Conservation (phyloP, 768 basidiomycete species). For the Pisolithus tinctorius region DNA sequence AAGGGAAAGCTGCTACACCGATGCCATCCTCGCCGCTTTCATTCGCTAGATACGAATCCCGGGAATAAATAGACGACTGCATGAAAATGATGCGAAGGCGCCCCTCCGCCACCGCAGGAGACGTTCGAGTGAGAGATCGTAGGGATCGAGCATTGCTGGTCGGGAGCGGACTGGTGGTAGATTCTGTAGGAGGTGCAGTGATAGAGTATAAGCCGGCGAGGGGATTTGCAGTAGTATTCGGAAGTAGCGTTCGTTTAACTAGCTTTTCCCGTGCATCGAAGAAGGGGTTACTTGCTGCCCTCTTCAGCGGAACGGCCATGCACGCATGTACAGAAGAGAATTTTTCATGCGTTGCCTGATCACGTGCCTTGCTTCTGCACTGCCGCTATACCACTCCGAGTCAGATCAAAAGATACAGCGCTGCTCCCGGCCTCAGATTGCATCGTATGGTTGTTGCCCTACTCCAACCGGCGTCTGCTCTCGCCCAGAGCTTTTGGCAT, state of each 20-base stretch:
- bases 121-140: conserved; percentile 51
- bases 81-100: conserved; percentile 54
- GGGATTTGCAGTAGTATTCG: conserved; percentile 18
- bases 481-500: conserved; percentile 19
- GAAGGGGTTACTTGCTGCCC: conserved; percentile 22
- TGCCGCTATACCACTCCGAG: not conserved
- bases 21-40: conserved; percentile 22
- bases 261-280: conserved; percentile 36
- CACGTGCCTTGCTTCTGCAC: too few relatives aligned
- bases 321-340: not conserved
- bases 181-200: conserved; percentile 23
- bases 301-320: conserved; percentile 8
- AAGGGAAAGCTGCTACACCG: conserved; percentile 24
- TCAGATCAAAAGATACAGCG: not conserved
- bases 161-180: conserved; percentile 18
- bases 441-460: conserved; percentile 4
- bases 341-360: too few relatives aligned
- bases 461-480: not conserved
- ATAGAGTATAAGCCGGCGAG: conserved; percentile 35
- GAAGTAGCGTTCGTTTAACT: conserved; percentile 10
- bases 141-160: conserved; percentile 49
- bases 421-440: conserved; percentile 16
- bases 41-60: conserved; percentile 14
- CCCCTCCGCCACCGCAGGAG: conserved; percentile 40
- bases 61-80: conserved; percentile 44